Base-by-base conservation (phyloP, 805 yeast species). In the Zygosaccharomyces bailii region DNA sequence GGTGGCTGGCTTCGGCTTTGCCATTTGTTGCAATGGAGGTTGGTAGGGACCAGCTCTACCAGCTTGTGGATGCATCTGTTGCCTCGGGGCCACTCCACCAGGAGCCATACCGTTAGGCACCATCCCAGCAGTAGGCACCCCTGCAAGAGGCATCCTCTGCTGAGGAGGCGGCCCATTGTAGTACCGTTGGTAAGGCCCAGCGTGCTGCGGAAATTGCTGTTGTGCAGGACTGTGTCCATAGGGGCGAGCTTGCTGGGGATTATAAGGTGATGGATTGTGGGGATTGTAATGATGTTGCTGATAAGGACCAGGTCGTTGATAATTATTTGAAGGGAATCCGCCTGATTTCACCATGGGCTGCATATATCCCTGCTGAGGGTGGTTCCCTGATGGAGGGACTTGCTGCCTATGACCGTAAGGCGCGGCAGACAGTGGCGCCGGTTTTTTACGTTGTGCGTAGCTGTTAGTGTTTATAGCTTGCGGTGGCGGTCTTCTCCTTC, bases 41-140 rank as follows among this genome's bases (percentile, higher is more conserved):
- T 45, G 48, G 36, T 44, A 48, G 39, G 51, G 42, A 36, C 49
- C 52, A 34, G 43, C 46, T 48, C 46, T 39, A 44, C 49, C 44
- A 23, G 40, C 47, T 18, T 36, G 35, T 13, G 46, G 40, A 14
- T 39, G 21, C 43, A 43, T 41, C 25, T 39, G 43, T 17, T 40
- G 48, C 16, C 32, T 30, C 2, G 44, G 19, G 9, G 31, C 46
- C 30, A 35, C 14, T 23, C 20, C 23, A 10, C 40, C 40, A 13
- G 40, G 32, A 24, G 18, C 17, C 21, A 37, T 37, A 14, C 32
- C 42, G 13, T 38, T 44, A 27, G 38, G 16, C 7, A 25, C 43
- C 16, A 13, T 32, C 48, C 34, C 32, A 40, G 20, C 25, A 18
- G 38, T 5, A 2, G 40, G 40, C 17, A 31, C 11, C 23, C 35